phyloP scores from a whole-genome alignment of 352 stramenopile species.

The Globisporangium takayamanum region DNA sequence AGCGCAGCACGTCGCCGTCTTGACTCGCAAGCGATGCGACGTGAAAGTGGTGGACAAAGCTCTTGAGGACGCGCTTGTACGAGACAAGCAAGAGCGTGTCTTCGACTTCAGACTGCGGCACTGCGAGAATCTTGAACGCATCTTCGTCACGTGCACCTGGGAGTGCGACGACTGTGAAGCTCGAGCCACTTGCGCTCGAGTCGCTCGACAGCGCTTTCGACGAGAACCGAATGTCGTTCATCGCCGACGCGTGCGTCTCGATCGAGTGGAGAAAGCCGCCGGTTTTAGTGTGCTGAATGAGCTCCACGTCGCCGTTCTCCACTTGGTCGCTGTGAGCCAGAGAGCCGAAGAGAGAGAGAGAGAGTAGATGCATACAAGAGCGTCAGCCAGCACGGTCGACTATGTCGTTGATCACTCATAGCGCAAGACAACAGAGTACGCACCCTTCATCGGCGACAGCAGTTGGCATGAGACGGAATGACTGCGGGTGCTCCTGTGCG shows the following conservation, averaged over 20 bases:
- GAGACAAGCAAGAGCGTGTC: constrained; percentile 61
- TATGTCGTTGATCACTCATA: not conserved
- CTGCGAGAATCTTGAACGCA: constrained; percentile 54
- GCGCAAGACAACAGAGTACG: constrained; percentile 7
- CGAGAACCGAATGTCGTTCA: constrained; percentile 58
- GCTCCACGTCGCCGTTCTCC: constrained; percentile 40
- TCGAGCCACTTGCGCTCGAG: constrained; percentile 15
- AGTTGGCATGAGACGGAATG: constrained; percentile 55
- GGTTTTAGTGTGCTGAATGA: constrained; percentile 47
- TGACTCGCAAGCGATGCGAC: not conserved
- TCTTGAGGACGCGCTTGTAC: constrained; percentile 35
- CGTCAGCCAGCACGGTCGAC: not conserved
- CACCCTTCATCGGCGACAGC: constrained; percentile 48
- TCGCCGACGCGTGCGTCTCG: constrained; percentile 54
- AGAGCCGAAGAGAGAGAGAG: not conserved
- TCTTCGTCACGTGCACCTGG: constrained; percentile 57
- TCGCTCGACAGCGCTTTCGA: constrained; percentile 40
- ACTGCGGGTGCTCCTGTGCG: constrained; percentile 32
- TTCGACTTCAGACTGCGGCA: constrained; percentile 36
- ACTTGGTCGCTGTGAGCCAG: constrained; percentile 28
- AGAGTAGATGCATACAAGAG: not conserved
- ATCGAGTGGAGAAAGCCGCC: constrained; percentile 60
- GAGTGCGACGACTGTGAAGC: constrained; percentile 41
- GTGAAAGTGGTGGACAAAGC: constrained; percentile 38
- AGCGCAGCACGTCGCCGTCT: constrained; percentile 8